Conservation (phyloP, 805 yeast genomes). For the Metschnikowia lunata region DNA sequence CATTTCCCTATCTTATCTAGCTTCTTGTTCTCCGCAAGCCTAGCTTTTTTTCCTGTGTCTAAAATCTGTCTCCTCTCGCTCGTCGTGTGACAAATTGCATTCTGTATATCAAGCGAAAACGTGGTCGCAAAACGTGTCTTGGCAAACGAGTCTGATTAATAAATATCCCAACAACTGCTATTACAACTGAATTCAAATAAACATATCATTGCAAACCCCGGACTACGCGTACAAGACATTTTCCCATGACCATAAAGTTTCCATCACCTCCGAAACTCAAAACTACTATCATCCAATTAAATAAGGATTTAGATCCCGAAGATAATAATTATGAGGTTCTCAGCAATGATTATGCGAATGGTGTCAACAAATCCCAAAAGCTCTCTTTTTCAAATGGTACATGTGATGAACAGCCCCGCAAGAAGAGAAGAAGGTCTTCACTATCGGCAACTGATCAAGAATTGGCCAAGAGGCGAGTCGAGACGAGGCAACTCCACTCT, state of each 20-base stretch:
- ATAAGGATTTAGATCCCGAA: constrained; percentile 40
- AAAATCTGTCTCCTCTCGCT: background rate
- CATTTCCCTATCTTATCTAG: too few species aligned
- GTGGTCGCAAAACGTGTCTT: constrained; percentile 8
- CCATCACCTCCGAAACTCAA: constrained; percentile 42
- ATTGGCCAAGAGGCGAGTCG: constrained; percentile 36
- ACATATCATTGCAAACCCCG: too few species aligned
- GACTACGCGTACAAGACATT: too few species aligned
- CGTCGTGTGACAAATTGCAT: background rate
- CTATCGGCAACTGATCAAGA: constrained; percentile 38
- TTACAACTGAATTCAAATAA: too few species aligned
- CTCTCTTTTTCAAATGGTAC: background rate
- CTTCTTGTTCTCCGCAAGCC: background rate
- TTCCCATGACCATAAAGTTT: background rate
- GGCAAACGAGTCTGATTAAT: background rate
- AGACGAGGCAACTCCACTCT: constrained; percentile 54
- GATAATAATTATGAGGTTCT: constrained; percentile 41
- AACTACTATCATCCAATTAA: constrained; percentile 42
- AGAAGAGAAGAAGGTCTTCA: constrained; percentile 38
- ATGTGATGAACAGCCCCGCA: constrained; percentile 18
- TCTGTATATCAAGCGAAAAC: constrained; percentile 1
- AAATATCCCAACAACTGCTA: too few species aligned
- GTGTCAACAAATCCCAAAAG: background rate
- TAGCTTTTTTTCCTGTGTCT: background rate
- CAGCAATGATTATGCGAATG: constrained; percentile 31